Percentiles rank a stretch among this genome's conserved stretches.
Evolutionary conservation across 352 stramenopile species (phyloP).

Genomic region (Peronospora tabacina): DNA sequence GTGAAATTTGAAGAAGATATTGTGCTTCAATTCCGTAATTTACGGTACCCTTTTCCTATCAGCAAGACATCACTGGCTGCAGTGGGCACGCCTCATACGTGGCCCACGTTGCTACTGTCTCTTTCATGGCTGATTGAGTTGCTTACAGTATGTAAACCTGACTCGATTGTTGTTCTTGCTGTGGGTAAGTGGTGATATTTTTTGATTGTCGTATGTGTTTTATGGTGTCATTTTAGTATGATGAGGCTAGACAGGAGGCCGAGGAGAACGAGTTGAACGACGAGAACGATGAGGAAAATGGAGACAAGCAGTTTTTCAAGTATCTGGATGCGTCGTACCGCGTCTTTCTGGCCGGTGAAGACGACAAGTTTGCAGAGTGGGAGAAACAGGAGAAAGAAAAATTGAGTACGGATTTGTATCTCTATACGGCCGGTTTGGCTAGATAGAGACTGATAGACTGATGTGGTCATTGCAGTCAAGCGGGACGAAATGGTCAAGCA

Average conservation of each 20-base stretch:
- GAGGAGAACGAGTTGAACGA: constrained; percentile 37
- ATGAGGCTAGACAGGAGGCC: constrained; percentile 60
- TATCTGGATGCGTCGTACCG: constrained; percentile 90
- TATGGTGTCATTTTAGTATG: constrained; percentile 50
- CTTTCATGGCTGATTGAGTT: constrained; percentile 97
- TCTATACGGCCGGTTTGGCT: neutral
- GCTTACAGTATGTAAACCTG: constrained; percentile 53
- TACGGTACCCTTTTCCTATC: constrained; percentile 94
- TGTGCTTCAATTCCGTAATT: constrained; percentile 53
- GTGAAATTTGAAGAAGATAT: constrained; percentile 77
- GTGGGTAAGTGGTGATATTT: constrained; percentile 6
- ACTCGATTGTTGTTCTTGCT: neutral
- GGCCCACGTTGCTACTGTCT: constrained; percentile 91
- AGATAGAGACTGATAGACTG: constrained; percentile 4
- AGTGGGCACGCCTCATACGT: constrained; percentile 93
- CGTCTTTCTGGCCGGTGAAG: constrained; percentile 91
- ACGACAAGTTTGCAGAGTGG: constrained; percentile 84
- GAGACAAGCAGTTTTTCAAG: constrained; percentile 90
- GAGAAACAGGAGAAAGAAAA: constrained; percentile 69
- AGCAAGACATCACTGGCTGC: constrained; percentile 93
- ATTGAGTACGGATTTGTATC: constrained; percentile 24
- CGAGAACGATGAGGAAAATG: constrained; percentile 63
- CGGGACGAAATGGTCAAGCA: constrained; percentile 48
- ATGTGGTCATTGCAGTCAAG: constrained; percentile 26
- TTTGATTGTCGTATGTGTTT: constrained; percentile 1